Evolutionary conservation across 2,329 filamentous ascomycete species (phyloP).

Genomic region (Colletotrichum sidae): DNA sequence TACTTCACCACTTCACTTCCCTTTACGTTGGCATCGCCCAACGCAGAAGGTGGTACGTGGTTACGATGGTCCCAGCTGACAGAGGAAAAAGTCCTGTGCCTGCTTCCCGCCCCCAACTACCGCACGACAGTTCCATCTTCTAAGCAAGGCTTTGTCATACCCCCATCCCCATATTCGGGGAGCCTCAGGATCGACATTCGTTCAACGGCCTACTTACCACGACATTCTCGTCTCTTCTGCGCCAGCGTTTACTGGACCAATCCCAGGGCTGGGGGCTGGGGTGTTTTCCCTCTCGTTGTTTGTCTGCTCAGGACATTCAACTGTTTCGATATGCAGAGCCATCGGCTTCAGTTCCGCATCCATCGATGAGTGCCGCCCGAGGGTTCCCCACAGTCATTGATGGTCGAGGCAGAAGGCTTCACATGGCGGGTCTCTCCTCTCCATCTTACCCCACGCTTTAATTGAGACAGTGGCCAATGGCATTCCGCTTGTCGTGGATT

Average conservation of each 20-base stretch:
- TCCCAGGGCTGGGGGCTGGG: neutral
- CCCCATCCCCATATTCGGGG: neutral
- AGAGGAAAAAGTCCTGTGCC: neutral
- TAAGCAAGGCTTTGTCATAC: neutral
- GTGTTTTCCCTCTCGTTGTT: neutral
- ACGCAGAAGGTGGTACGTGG: slow-evolving; percentile 5
- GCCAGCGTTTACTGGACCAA: slow-evolving; percentile 21
- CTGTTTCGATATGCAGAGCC: neutral
- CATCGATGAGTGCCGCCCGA: neutral
- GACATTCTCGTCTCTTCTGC: slow-evolving; percentile 3
- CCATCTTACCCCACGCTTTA: too few species aligned
- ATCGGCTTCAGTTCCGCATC: neutral
- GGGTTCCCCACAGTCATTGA: too few species aligned
- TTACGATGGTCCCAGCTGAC: neutral
- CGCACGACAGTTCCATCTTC: neutral
- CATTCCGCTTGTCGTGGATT: too few species aligned
- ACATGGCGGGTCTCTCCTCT: too few species aligned
- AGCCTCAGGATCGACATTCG: neutral
- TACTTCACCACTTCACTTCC: too few species aligned
- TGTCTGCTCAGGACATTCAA: slow-evolving; percentile 1
- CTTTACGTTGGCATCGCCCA: neutral
- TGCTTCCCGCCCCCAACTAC: neutral
- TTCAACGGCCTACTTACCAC: neutral
- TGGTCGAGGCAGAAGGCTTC: too few species aligned
- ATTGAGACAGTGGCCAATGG: too few species aligned